Conservation (phyloP, 257 asterid species). For the Thymus mandschuricus region DNA sequence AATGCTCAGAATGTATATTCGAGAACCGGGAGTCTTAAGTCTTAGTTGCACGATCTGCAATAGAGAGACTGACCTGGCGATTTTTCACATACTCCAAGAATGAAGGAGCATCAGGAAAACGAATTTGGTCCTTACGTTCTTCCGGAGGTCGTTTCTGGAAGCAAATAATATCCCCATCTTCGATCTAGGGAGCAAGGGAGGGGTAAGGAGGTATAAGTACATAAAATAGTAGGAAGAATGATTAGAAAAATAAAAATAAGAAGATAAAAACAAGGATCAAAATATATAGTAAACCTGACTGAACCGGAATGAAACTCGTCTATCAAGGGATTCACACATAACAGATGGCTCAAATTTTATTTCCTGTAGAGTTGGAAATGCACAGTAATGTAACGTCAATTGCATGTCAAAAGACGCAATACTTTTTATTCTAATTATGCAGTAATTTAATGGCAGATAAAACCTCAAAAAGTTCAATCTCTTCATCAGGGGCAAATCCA, state of each 20-base stretch:
- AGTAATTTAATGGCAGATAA: conserved; percentile 25
- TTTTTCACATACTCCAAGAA: conserved; percentile 90
- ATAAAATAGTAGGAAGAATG: not conserved
- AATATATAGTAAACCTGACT: conserved; percentile 57
- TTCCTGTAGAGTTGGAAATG: conserved; percentile 53
- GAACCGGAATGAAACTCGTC: conserved; percentile 65
- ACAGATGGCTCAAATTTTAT: conserved; percentile 91
- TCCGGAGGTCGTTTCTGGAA: conserved; percentile 71
- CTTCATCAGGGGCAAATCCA: conserved; percentile 89
- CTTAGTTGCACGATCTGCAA: conserved; percentile 7
- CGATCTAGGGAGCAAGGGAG: conserved; percentile 52
- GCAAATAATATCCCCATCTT: conserved; percentile 96
- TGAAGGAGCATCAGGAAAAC: conserved; percentile 82
- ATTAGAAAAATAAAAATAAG: not conserved
- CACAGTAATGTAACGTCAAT: not conserved
- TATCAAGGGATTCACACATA: conserved; percentile 95
- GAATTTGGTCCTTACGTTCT: conserved; percentile 57
- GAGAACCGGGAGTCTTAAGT: conserved; percentile 16
- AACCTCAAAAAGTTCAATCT: conserved; percentile 95
- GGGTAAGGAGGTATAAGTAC: conserved; percentile 21
- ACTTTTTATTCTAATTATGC: not conserved
- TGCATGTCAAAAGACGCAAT: not conserved
- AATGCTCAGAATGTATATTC: not conserved
- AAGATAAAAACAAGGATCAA: not conserved
- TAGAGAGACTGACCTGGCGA: conserved; percentile 71